Base-by-base conservation (phyloP, 1,284 basidiomycete species). In the Vanrija humicola region DNA sequence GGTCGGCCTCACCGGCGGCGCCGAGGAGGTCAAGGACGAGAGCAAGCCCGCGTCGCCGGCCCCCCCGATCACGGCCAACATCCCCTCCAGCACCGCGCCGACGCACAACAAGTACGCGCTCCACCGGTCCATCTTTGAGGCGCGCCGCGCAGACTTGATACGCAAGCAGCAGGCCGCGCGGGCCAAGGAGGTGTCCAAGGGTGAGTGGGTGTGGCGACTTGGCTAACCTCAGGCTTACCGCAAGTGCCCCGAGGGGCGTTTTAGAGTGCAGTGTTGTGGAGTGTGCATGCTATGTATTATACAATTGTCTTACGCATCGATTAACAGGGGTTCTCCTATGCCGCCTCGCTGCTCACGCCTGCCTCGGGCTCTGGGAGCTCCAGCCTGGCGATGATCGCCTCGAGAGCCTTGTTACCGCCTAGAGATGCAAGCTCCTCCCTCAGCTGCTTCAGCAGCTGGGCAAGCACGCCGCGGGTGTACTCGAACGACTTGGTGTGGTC, bases 401-500 rank as follows among this genome's bases (percentile, higher is more conserved):
- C 72, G 56, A 78, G 54, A 38, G 52, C 52, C 44, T 26, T 49
- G 54, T 78, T 78, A 25, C 74, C 75, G 1, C 75, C 74, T 21
- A 78, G 48, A 16, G 61, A 51, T n/a, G 39, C 38, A 9, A 78
- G 59, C 62, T 78, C 75, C n/a, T 64, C 67, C 43, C 64, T 45
- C 10, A 77, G 65, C 61, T 75, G 74, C 3, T n/a, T 5, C 1
- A 42, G 39, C 5, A 90, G 75, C 1, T 75, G 79, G 6, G 69
- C 64, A 46, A 90, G 74, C 0, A 90, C 87, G 0, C 73, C 61
- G 1, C 83, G 76, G 0, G 88, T 90, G 67, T 90, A 90, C 1
- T 82, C 83, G 64, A 91, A 90, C 0, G 88, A 88, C 55, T 83
- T 80, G 0, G 89, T 91, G 26, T 81, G 75, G n/a, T 82, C 70